Evolutionary conservation across 2,329 filamentous ascomycete genomes (phyloP), one percentile per base, ranked within the genome.

Genomic region (Zymoseptoria brevis): DNA sequence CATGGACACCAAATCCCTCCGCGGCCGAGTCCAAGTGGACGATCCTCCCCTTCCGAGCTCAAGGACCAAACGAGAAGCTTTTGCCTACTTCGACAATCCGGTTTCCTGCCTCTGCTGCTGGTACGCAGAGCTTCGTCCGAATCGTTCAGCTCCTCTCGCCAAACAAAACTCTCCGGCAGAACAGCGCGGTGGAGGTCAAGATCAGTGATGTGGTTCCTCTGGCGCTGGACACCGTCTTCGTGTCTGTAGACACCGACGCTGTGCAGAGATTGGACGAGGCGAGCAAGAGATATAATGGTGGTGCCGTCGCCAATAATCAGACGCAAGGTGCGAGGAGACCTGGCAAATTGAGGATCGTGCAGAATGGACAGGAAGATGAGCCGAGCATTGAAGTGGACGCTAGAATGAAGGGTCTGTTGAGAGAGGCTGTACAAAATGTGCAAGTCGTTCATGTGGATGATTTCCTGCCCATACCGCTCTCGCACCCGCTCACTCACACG

Each of bases 401-500:
- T 11, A 62, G 57, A 48, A 58, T 60, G 50, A 69, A 68, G 51
- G 59, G 64, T 22, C 60, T 72, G 22, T 81, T 96, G 24, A 84
- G 92, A 55, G 83, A 88, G 62, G 90, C 91, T 1, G 76, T 99
- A 55, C 79, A 85, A 30, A 83, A 83, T 11, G 80, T 92, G 19
- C 85, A 83, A 60, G 81, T 99, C 19, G 84, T 97, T 11, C 94
- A 96, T 69, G 81, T 85, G 0, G 91, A 91, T 19, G 93, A 97
- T 73, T 74, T 93, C 8, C 77, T 99, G 49, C 89, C 90, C 11
- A 79, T 97, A 26, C 84, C 88, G 8, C 84, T 86, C n/a, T 75
- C 90, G 2, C 91, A 96, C 74, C 88, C 91, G 11, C 87, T 96
- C 63, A 96, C 91, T 8, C 90, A 96, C 74, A 84, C 89, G 19